Evolutionary conservation across 1,139 yeast genomes (phyloP), one percentile per base, ranked within the genome.

Genomic region (Candida sanyaensis): DNA sequence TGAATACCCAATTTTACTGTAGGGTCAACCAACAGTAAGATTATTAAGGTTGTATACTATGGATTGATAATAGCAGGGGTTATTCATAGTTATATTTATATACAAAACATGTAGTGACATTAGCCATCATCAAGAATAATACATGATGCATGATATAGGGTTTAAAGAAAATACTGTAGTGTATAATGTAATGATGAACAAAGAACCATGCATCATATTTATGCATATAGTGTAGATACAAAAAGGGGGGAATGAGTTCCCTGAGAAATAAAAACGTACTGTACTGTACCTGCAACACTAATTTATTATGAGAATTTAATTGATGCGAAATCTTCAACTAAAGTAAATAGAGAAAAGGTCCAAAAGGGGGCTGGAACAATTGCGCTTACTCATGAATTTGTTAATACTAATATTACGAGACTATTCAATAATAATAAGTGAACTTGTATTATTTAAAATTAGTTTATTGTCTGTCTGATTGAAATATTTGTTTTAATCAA

Each of bases 1-100:
- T 69, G 96, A 0, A 78, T 92, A 43, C 99, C 98, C 0, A 64
- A 63, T 2, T 50, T 81, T 21, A 34, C 28, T 5, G 52, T 52
- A 7, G 64, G 63, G 11, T 55, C 21, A 17, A 17, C 53, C 26
- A 54, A 62, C 1, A 42, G 39, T 24, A 56, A 47, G 27, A 50
- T 58, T 29, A 32, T 45, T 57, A 57, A 58, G 12, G 33, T 47
- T 7, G 49, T 62, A 1, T 84, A 85, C 58, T 73, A 77, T 57
- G 44, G 45, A 1, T 60, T 82, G 47, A 58, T 83, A 9, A 51
- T 75, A 0, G 53, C 60, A 0, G 91, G 91, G 0, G 5, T 50
- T 6, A 44, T 37, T 23, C 37, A 46, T 37, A 41, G 46, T 30
- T 43, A 40, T 37, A 12, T 30, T 42, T 34, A 31, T 27, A 37